phyloP scores from a whole-genome alignment of 257 asterid species.

The Nyctanthes arbortristis region DNA sequence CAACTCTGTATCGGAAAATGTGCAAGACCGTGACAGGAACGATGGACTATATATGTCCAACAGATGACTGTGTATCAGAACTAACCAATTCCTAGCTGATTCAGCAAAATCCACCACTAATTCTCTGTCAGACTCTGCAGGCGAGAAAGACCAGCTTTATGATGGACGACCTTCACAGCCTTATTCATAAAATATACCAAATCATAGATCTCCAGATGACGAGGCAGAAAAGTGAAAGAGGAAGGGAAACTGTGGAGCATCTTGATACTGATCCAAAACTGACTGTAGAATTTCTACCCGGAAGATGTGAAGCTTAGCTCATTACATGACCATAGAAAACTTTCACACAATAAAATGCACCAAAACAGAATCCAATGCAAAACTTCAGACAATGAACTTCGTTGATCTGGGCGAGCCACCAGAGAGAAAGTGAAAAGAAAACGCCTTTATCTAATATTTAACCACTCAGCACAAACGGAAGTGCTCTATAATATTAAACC shows the following conservation, averaged over 20 bases:
- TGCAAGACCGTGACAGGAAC: constrained; percentile 9
- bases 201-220: constrained; percentile 26
- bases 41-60: constrained; percentile 21
- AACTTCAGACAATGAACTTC: constrained; percentile 39
- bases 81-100: constrained; percentile 46
- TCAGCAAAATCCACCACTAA: constrained; percentile 53
- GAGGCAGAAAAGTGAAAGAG: constrained; percentile 15
- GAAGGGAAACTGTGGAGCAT: constrained; percentile 38
- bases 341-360: constrained; percentile 19
- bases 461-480: constrained; percentile 27
- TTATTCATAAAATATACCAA: constrained; percentile 37
- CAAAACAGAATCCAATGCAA: constrained; percentile 23
- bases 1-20: constrained; percentile 28
- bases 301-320: constrained; percentile 27
- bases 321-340: constrained; percentile 35
- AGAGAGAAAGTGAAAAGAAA: constrained; percentile 13
- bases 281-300: constrained; percentile 33
- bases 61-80: constrained; percentile 28
- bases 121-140: constrained; percentile 33
- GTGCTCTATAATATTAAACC: constrained; percentile 36
- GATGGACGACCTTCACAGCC: constrained; percentile 50
- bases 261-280: constrained; percentile 30
- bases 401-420: constrained; percentile 28
- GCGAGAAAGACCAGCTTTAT: constrained; percentile 39
- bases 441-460: constrained; percentile 14